Evolutionary conservation across 305 asterid species (phyloP), one percentile per base, ranked within the genome.

Genomic region (Ilex paraguariensis): DNA sequence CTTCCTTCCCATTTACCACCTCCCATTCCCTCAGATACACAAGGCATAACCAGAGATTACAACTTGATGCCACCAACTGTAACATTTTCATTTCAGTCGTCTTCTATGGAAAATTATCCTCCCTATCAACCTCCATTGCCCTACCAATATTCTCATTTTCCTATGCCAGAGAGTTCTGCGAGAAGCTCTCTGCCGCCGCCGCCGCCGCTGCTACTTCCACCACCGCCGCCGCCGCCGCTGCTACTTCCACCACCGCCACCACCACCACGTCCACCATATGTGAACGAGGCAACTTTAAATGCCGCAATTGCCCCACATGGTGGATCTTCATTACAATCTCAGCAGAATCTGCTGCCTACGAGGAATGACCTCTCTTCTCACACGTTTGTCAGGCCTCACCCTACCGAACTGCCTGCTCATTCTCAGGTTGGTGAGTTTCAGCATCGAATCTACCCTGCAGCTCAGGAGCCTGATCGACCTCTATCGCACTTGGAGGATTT

Each of bases 121-220:
- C 74, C 75, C 33, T 73, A 81, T 80, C 87, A 72, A 76, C 76
- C 82, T 63, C 84, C 93, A 49, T 60, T 73, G 61, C 65, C 82
- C 75, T 76, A 71, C 69, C 85, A 82, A 21, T 81, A 74, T 61
- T 58, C 86, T 71, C 83, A 76, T 60, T 79, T 75, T 39, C 69
- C 81, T 70, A 75, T 69, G 60, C 83, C 79, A 42, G 65, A 78
- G 60, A 84, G 66, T 60, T 68, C 79, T 33, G 70, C 75, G 51
- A 70, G 87, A 69, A 82, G 68, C 77, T 75, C 79, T 59, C 67
- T 80, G 60, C 39, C 13, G 21, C 60, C 42, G 16, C 60, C 60
- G 75, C 71, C 78, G 58, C 87, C 84, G 44, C 89, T 86, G 12
- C 81, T 84, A 50, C 49, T 66, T n/a, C 80, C 28, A 12, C 75